Evolutionary conservation across 225 moss, liverwort and hornwort species (phyloP), one percentile per base, ranked within the genome.

Genomic region (Sphagnum contortum): DNA sequence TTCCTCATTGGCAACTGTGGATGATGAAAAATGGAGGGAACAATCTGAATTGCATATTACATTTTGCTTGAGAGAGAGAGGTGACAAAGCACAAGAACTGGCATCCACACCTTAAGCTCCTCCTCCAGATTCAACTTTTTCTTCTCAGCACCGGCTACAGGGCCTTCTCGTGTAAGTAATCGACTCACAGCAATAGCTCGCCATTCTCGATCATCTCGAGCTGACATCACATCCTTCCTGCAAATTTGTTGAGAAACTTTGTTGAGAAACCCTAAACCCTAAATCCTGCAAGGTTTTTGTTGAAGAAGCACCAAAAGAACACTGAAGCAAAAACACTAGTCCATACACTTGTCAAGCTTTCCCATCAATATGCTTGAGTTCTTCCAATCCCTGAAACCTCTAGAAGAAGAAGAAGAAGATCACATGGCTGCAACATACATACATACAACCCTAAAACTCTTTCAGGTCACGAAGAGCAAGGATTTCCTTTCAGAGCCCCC

Each of bases 161-260:
- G 83, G 14, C 96, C 96, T 64, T 98, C 92, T n/a, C 92, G 71
- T 73, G 76, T 83, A 10, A 98, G 85, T 49, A 83, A 75, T 72
- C 83, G 79, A 56, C 81, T 81, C 12, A 81, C 87, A 49, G 80
- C 71, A 68, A 98, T 90, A 50, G 72, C 76, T 58, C 75, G 85
- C 93, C 96, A 98, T 74, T 98, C 93, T 76, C 83, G 81, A 65
- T 91, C 90, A 65, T 98, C 98, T 13, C 92, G 81, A 7, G 89
- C 92, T 12, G 79, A 75, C 55, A 82, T 65, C 51, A 98, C 88
- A 68, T 93, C 90, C 70, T 89, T 90, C 75, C 92, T 95, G 80
- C 48, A 50, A 12, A 29, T 29, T 29, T 29, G 29, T 44, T n/a
- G 7, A 57, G 56, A 68, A 29, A 50, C n/a, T 29, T 29, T 29